Base-by-base conservation (phyloP, 2,329 filamentous ascomycete species). In the Cladobotryum mycophilum region DNA sequence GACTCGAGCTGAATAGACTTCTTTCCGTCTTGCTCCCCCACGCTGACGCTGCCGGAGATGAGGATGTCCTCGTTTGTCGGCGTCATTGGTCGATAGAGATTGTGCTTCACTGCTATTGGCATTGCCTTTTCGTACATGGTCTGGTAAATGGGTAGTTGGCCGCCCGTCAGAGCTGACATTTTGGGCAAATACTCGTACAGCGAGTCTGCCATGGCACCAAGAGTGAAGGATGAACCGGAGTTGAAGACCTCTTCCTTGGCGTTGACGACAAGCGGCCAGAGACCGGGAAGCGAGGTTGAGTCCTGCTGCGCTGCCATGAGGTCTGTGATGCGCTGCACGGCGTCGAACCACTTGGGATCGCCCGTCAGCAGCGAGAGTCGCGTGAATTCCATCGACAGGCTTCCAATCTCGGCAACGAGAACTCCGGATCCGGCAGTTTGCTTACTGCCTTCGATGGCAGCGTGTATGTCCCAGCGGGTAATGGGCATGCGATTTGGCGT, bases 281-380 rank as follows among this genome's bases (percentile, higher is more conserved):
- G 74, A 2, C 88, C 88, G 0, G 86, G 86, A 5, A 91, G 66
- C 40, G 71, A 74, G 1, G 86, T 89, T n/a, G 72, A 67, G 58
- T 80, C 79, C 67, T 92, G 88, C 56, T 79, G 78, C 22, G 74
- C 71, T 52, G 85, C 78, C 37, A 92, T 74, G 15, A 82, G 75
- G 51, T 85, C 76, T 18, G 81, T 86, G 51, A 92, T 81, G 34
- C 83, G 78, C 51, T 83, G 81, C 48, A 89, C 76, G 5, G 86
- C 87, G 63, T 90, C 86, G 64, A 84, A 88, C 68, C 86, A 90
- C 61, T 84, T 88, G 37, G 77, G 67, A 54, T 89, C 75, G 37
- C 79, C 79, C 0, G 86, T 88, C 42, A 89, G 68, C 62, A 89
- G 84, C 14, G 82, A 81, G 43, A 90, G 72, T 9, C 86, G 74